Percentiles rank a stretch among this genome's conserved stretches.
Conservation (phyloP, 371 early-diverging fungal species). For the Mortierella sp. region DNA sequence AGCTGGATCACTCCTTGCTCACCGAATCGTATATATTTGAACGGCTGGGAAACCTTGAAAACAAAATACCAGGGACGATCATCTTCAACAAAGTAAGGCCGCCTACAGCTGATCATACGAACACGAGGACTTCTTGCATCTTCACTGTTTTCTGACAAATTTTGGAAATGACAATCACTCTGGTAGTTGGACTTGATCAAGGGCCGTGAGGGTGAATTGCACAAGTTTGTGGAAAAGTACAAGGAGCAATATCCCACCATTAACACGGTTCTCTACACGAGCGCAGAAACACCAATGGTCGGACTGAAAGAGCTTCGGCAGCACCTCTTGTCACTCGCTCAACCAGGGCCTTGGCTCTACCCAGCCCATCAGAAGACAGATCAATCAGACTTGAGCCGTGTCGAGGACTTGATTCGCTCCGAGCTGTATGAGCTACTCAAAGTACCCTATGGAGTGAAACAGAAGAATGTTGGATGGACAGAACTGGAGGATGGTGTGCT, state of each 20-base stretch:
- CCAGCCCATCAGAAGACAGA: conserved; percentile 69
- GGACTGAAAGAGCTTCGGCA: conserved; percentile 51
- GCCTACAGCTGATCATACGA: not conserved
- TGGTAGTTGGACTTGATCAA: conserved; percentile 66
- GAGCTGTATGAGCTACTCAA: conserved; percentile 74
- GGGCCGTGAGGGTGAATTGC: conserved; percentile 55
- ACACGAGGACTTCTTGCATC: too few relatives aligned
- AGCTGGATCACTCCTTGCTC: conserved; percentile 56
- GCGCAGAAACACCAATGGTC: conserved; percentile 43
- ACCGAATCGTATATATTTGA: conserved; percentile 70
- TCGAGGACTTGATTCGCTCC: conserved; percentile 79
- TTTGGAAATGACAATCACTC: not conserved
- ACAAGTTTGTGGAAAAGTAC: conserved; percentile 51
- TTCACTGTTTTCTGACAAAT: not conserved
- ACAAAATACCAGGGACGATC: conserved; percentile 66
- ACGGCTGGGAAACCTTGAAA: conserved; percentile 55
- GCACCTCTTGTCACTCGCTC: conserved; percentile 58
- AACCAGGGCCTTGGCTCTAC: conserved; percentile 69
- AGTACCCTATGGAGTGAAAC: conserved; percentile 74
- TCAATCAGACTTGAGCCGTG: conserved; percentile 71
- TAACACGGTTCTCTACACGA: conserved; percentile 40
- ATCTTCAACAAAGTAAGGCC: conserved; percentile 74
- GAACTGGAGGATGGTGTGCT: conserved; percentile 58
- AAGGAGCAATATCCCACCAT: conserved; percentile 43
- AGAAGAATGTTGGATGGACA: conserved; percentile 77